Evolutionary conservation across 2,329 filamentous ascomycete species (phyloP).

Genomic region (Colletotrichum eremochloae): DNA sequence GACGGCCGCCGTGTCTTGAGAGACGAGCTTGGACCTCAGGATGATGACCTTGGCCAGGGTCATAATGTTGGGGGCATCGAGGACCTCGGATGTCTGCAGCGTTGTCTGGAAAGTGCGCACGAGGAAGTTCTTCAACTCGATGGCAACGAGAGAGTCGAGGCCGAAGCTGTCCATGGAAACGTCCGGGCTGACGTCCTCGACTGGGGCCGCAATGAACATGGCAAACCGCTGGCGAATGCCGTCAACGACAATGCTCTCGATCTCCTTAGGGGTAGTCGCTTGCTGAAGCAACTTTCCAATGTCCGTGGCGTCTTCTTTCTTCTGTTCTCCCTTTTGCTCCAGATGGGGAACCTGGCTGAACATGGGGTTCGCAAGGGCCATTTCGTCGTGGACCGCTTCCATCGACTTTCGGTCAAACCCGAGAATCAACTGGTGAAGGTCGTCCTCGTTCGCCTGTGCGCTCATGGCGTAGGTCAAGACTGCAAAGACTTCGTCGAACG

Average conservation of each 20-base stretch:
- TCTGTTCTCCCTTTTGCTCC: neutral
- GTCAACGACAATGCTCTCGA: constrained; percentile 41
- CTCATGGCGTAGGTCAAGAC: constrained; percentile 45
- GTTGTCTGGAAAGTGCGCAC: constrained; percentile 44
- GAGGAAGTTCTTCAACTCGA: constrained; percentile 47
- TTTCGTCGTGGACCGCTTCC: constrained; percentile 3
- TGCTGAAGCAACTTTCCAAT: constrained; percentile 24
- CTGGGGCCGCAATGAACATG: constrained; percentile 42
- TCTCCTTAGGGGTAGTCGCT: constrained; percentile 39
- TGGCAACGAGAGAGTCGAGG: constrained; percentile 45
- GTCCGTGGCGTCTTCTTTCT: constrained; percentile 19
- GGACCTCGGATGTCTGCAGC: constrained; percentile 48
- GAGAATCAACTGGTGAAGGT: constrained; percentile 41
- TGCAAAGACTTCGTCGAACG: constrained; percentile 45
- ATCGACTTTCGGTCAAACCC: constrained; percentile 40
- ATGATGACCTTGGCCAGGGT: constrained; percentile 46
- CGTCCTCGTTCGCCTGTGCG: constrained; percentile 40
- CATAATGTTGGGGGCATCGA: constrained; percentile 46
- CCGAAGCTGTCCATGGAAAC: constrained; percentile 42
- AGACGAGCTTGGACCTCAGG: constrained; percentile 46
- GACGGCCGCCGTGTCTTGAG: constrained; percentile 19
- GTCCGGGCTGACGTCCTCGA: constrained; percentile 42
- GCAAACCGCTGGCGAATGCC: constrained; percentile 45
- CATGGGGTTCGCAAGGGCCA: constrained; percentile 12
- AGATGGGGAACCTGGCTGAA: constrained; percentile 12